Evolutionary conservation across 1,284 basidiomycete species (phyloP), one percentile per base, ranked within the genome.

Genomic region (Caloboletus inedulis): DNA sequence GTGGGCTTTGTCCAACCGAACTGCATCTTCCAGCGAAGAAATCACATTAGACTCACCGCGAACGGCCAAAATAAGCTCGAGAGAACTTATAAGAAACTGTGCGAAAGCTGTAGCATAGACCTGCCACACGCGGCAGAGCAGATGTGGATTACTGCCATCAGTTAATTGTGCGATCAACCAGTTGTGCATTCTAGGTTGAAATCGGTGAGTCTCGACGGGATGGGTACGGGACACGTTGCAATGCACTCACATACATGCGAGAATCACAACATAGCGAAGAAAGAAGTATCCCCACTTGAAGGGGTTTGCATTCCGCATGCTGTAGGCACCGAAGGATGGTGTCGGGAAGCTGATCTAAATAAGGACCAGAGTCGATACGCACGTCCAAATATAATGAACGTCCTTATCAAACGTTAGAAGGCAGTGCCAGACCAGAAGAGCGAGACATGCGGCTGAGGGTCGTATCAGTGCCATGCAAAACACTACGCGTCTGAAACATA

Each of bases 231-330:
- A 42, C 4, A 9, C 12, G 12, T 34, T 23, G 29, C 3, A 27
- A 36, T 18, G 7, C 45, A 51, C 62, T 58, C 34, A 62, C 62
- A 49, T 13, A 23, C 54, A 54, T 31, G 43, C 52, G 5, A 51
- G n/a, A 43, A 63, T 51, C 2, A 49, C 47, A 35, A 13, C 35
- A 42, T 62, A 66, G 16, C 53, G 64, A 48, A 64, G 52, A 44
- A 57, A 58, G 9, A 63, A 42, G 21, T 66, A 63, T 0, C 37
- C 1, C 62, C 64, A 66, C 43, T 64, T 66, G 25, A 54, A 51
- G 1, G 27, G 49, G 9, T 33, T 66, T 16, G n/a, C 53, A 10
- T 53, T 54, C 23, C 23, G 52, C 63, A 64, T 66, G 5, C 61
- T 35, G 19, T 9, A 7, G n/a, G n/a, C 7, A 2, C 7, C 16